Percentiles rank a stretch among this genome's conserved stretches.
These are phyloP conservation scores for Vigna reflexopilosa DNA, from an alignment of 306 rosid genomes.

Conservation along the genomic window DNA sequence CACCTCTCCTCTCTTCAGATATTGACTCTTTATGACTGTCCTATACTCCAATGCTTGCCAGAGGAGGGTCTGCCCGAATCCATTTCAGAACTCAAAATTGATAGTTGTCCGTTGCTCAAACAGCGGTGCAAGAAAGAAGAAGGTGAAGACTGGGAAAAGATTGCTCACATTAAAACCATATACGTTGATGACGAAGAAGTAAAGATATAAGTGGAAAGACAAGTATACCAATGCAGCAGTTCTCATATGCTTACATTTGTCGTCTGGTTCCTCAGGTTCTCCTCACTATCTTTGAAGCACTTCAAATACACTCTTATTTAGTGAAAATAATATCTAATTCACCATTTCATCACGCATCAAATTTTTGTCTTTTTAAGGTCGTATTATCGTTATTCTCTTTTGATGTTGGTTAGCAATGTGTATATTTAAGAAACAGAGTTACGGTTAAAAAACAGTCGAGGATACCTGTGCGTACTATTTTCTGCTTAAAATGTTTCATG, in stretches of 20 bases:
- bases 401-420: too few relatives aligned
- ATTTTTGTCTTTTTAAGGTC: too few relatives aligned
- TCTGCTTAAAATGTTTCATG: too few relatives aligned
- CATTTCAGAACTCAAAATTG: background rate
- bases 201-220: background rate
- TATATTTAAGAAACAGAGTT: too few relatives aligned
- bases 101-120: background rate
- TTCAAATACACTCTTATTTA: background rate
- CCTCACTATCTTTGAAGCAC: background rate
- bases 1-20: background rate
- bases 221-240: background rate
- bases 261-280: background rate
- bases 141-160: background rate
- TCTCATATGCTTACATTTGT: background rate
- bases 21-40: rapidly evolving
- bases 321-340: too few relatives aligned
- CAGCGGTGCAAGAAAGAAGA: background rate
- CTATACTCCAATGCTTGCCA: background rate
- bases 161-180: background rate
- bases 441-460: too few relatives aligned
- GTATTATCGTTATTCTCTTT: too few relatives aligned
- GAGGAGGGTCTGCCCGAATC: background rate
- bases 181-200: too few relatives aligned
- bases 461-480: too few relatives aligned
- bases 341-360: too few relatives aligned